phyloP scores from a whole-genome alignment of 208 protist genomes.

The Trypanosomatidae sp. region DNA sequence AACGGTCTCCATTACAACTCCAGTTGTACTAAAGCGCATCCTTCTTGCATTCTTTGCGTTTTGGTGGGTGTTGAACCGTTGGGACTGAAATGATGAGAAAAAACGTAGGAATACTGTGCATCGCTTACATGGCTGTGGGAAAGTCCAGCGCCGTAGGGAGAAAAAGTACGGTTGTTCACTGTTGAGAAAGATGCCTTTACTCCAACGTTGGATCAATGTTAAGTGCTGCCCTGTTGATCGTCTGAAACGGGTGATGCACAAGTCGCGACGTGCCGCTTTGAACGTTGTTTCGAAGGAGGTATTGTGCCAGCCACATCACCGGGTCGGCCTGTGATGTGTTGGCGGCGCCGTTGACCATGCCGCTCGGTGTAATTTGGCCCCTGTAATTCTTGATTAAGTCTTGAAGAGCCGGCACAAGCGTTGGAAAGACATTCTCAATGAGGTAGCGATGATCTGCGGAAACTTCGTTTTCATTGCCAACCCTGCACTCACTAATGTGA shows the following conservation, averaged over 20 bases:
- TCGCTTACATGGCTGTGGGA: neutral
- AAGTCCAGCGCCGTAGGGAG: neutral
- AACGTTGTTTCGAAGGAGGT: constrained; percentile 75
- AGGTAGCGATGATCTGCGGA: constrained; percentile 52
- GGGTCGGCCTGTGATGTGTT: constrained; percentile 37
- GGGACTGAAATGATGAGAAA: neutral
- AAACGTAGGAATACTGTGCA: neutral
- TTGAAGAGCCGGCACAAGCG: constrained; percentile 68
- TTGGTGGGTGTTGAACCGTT: neutral
- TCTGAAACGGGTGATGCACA: constrained; percentile 49
- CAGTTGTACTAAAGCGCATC: neutral
- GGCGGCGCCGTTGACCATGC: constrained; percentile 17
- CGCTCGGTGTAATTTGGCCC: constrained; percentile 2
- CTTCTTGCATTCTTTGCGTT: constrained; percentile 8
- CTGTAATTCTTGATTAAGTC: constrained; percentile 43
- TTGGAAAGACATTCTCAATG: constrained; percentile 69
- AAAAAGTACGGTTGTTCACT: neutral
- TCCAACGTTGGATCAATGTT: constrained; percentile 5
- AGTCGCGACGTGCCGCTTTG: constrained; percentile 37
- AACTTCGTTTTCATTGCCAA: constrained; percentile 5
- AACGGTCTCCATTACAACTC: neutral
- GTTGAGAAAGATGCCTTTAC: neutral
- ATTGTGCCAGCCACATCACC: constrained; percentile 76
- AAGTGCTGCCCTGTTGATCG: constrained; percentile 55
- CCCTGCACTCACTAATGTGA: constrained; percentile 23